Evolutionary conservation across 2,329 filamentous ascomycete genomes (phyloP), one percentile per base, ranked within the genome.

Genomic region (Monosporascus sp.): DNA sequence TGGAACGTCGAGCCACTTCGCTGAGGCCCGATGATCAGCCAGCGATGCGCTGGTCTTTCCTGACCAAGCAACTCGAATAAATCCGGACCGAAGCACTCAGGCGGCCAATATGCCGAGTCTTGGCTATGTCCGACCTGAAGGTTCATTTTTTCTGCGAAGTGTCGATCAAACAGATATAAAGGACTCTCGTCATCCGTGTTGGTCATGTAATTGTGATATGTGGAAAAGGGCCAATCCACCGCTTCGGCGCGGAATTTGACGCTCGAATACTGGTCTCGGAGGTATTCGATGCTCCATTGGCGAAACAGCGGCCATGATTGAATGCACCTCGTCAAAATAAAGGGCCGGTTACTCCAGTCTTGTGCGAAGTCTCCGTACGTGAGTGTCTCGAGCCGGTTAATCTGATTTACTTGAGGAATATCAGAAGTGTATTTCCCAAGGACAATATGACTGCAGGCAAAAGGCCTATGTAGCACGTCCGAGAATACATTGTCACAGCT

Each of bases 1-100:
- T 97, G 93, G 68, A 97, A 97, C 5, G 92, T 97, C 60, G 89
- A 95, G 31, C 93, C 93, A 65, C 90, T 95, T 54, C 91, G 80
- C 58, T 86, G 84, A 1, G 93, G 91, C 1, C 93, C 92, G 59
- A 97, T 80, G 64, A 97, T 96, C 57, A 97, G 78, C 94, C 93
- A 97, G 55, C 91, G 85, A 65, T 91, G 87, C 57, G 96, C 91
- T 2, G 93, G 93, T 51, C 93, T 82, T 66, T 95, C 84, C 16
- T 79, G 68, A 9, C 87, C 89, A 0, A 97, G 78, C 7, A 94
- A 81, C 47, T 85, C 82, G 65, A 97, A 97, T 19, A 95, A 75
- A 67, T 97, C 93, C 49, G 88, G 82, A 0, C 90, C 91, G 67
- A 97, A 97, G 68, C 89, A 95, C 17, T 83, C 75, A 0, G 93